Evolutionary conservation across 306 rosid species (phyloP).

Genomic region (Trifolium pratense): DNA sequence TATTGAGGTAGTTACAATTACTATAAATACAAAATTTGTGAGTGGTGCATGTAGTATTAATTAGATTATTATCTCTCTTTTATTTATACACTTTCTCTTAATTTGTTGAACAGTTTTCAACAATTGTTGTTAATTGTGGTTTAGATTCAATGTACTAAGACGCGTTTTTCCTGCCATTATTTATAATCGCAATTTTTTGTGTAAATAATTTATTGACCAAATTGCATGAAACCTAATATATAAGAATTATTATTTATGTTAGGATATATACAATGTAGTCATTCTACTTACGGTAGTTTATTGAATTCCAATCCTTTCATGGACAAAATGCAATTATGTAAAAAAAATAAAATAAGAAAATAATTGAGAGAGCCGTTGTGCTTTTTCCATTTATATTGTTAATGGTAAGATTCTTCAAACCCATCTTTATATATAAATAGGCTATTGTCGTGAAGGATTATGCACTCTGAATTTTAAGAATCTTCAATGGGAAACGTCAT

Average conservation of each 20-base stretch:
- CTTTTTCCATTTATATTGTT: conserved; percentile 24
- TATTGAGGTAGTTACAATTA: too few relatives aligned
- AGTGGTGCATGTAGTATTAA: too few relatives aligned
- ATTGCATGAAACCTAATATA: conserved; percentile 14
- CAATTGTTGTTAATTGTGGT: conserved; percentile 5
- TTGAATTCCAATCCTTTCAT: conserved; percentile 18
- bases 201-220: conserved; percentile 21
- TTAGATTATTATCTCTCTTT: too few relatives aligned
- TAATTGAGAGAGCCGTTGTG: conserved; percentile 8
- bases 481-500: conserved; percentile 29
- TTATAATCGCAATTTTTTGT: conserved; percentile 7
- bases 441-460: conserved; percentile 24
- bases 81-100: too few relatives aligned
- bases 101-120: too few relatives aligned
- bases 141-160: conserved; percentile 19
- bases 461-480: conserved; percentile 33
- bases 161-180: not conserved
- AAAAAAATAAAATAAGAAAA: conserved; percentile 6
- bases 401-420: conserved; percentile 31
- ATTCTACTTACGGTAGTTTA: conserved; percentile 23
- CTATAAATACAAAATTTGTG: too few relatives aligned
- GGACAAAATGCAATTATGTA: not conserved
- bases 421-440: conserved; percentile 1
- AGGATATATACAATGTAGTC: conserved; percentile 14
- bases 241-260: not conserved